Conservation (phyloP, 176 grass and related monocot species). For the Poa annua region DNA sequence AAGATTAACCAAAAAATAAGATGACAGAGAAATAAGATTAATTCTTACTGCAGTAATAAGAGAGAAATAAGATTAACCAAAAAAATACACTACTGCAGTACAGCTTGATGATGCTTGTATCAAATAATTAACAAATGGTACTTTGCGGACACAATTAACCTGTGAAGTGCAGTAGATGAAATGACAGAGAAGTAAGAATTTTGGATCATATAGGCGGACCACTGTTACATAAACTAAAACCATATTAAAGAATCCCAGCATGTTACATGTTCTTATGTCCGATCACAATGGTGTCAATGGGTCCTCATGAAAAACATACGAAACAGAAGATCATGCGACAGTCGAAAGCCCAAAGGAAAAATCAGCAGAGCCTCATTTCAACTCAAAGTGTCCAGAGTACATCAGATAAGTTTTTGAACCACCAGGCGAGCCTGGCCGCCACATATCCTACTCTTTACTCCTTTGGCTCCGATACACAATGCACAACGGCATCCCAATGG, state of each 20-base stretch:
- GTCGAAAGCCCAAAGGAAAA: not conserved
- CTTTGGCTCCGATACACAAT: no score
- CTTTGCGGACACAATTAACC: not conserved
- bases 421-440: no score
- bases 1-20: no score
- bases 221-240: not conserved
- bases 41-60: no score
- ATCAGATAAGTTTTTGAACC: not conserved
- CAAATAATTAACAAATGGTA: not conserved
- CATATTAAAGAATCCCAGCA: not conserved
- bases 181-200: not conserved
- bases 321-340: not conserved
- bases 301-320: not conserved
- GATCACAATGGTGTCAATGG: no score
- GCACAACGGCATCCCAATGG: no score
- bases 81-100: not conserved
- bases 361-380: not conserved
- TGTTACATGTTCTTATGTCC: not conserved
- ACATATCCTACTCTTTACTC: no score
- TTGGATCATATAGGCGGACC: not conserved
- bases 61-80: conserved; percentile 6
- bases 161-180: not conserved
- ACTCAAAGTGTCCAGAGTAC: not conserved
- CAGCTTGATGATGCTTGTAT: not conserved
- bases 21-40: no score